These are phyloP conservation scores for Sophora flavescens DNA, from an alignment of 306 rosid species.

Conservation along the genomic window DNA sequence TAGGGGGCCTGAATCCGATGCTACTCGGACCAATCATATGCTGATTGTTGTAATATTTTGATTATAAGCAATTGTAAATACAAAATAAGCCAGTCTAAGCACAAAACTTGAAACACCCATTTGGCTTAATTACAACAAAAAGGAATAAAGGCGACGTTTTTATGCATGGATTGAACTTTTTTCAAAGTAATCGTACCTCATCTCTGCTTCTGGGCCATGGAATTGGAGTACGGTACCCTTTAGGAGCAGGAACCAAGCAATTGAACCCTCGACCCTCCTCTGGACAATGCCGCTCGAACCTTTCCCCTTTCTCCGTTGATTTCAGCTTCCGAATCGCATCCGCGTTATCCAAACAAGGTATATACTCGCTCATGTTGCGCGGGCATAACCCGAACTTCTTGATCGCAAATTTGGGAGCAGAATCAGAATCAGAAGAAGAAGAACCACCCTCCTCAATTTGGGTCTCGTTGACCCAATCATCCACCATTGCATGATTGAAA, in stretches of 20 bases:
- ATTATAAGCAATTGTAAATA: no score
- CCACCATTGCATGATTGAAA: slow-evolving; percentile 70
- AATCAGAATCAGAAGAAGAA: slow-evolving; percentile 16
- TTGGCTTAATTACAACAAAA: slow-evolving; percentile 11
- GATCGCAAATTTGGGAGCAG: slow-evolving; percentile 45
- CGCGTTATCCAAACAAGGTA: slow-evolving; percentile 90
- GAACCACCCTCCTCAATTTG: slow-evolving; percentile 44
- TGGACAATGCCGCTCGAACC: slow-evolving; percentile 88
- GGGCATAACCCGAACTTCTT: slow-evolving; percentile 71
- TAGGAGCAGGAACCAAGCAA: slow-evolving; percentile 94
- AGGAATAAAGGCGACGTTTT: background rate
- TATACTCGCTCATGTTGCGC: slow-evolving; percentile 70
- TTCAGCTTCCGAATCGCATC: slow-evolving; percentile 68
- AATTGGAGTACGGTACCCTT: slow-evolving; percentile 75
- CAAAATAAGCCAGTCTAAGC: no score
- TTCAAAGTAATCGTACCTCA: slow-evolving; percentile 57
- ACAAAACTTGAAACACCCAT: background rate
- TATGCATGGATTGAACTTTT: background rate
- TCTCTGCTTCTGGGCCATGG: slow-evolving; percentile 95
- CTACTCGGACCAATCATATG: no score
- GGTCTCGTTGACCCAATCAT: slow-evolving; percentile 78
- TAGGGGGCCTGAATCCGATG: no score
- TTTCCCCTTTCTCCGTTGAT: slow-evolving; percentile 76
- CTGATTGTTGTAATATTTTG: no score
- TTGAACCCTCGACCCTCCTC: slow-evolving; percentile 57